Conservation (phyloP, 352 stramenopile genomes). For the Thalassiosira exigua region DNA sequence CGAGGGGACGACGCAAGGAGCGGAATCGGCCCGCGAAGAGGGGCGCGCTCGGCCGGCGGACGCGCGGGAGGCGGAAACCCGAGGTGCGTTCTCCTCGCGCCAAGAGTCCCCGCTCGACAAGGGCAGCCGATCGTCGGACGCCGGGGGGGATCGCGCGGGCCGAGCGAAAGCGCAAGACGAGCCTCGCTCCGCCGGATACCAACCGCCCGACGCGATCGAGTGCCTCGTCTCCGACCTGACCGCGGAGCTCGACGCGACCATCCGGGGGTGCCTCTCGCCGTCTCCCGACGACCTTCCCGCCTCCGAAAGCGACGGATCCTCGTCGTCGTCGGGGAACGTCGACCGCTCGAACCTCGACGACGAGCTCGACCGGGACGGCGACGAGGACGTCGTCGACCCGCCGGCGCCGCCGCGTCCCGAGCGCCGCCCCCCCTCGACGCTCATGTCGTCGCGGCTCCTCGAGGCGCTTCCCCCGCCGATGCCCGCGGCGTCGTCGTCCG, state of each 20-base stretch:
- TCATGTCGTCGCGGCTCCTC: conserved; percentile 57
- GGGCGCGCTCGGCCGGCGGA: too few species aligned
- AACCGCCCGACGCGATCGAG: conserved; percentile 42
- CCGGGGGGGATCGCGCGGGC: background rate
- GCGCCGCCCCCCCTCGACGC: conserved; percentile 30
- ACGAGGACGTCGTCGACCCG: too few species aligned
- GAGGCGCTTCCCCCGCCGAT: conserved; percentile 51
- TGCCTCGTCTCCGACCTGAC: conserved; percentile 44
- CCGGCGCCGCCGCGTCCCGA: too few species aligned
- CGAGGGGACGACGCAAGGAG: conserved; percentile 11
- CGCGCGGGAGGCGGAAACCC: too few species aligned
- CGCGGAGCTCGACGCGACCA: conserved; percentile 44
- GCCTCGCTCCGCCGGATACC: conserved; percentile 11
- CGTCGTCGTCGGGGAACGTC: background rate
- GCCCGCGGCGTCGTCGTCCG: conserved; percentile 23
- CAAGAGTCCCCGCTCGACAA: too few species aligned
- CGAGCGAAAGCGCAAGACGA: background rate
- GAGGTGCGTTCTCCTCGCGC: too few species aligned
- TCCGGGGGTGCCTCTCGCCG: conserved; percentile 33
- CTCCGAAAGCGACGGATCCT: background rate
- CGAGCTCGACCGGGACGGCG: too few species aligned
- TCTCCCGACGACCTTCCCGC: conserved; percentile 16
- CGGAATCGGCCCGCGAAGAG: too few species aligned
- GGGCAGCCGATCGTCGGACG: conserved; percentile 5
- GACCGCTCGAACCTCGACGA: background rate